These are phyloP conservation scores for Pascua guehoae DNA, from an alignment of 1,284 basidiomycete species.

Conservation along the genomic window DNA sequence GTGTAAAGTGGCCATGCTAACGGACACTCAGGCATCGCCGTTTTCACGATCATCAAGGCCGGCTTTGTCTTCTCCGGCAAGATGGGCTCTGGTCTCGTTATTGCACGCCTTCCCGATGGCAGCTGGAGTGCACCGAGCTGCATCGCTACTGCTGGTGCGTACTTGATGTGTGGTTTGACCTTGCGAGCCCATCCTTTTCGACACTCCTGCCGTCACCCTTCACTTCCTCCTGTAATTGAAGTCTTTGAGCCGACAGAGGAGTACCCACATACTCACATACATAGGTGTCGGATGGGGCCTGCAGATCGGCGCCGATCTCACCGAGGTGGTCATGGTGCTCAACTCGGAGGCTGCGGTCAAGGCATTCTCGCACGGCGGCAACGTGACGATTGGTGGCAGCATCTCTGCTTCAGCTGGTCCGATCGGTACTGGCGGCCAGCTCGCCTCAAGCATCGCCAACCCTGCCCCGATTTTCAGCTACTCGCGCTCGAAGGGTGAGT, in stretches of 20 bases:
- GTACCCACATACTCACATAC: background rate
- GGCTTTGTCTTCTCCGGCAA: conserved; percentile 96
- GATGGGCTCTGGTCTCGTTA: conserved; percentile 89
- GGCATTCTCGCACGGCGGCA: conserved; percentile 92
- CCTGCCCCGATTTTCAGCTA: conserved; percentile 98
- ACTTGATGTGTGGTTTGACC: background rate
- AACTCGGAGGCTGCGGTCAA: conserved; percentile 94
- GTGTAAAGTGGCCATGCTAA: no score
- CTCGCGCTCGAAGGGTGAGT: conserved; percentile 81
- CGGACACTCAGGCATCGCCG: conserved; percentile 68
- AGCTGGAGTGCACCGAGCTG: conserved; percentile 97
- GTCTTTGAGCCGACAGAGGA: no score
- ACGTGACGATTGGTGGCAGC: conserved; percentile 86
- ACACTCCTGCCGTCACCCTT: no score
- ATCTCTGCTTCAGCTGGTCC: conserved; percentile 83
- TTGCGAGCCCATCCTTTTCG: no score
- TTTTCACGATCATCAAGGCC: conserved; percentile 88
- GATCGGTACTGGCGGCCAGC: conserved; percentile 89
- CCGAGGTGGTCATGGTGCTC: conserved; percentile 73
- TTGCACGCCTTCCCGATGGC: conserved; percentile 90
- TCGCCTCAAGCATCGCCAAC: conserved; percentile 81
- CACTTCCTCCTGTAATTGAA: no score
- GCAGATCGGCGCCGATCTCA: conserved; percentile 75
- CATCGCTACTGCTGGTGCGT: conserved; percentile 83
- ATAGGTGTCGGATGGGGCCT: conserved; percentile 82